These are phyloP conservation scores for Angophora floribunda DNA, from an alignment of 345 rosid genomes.

Conservation along the genomic window DNA sequence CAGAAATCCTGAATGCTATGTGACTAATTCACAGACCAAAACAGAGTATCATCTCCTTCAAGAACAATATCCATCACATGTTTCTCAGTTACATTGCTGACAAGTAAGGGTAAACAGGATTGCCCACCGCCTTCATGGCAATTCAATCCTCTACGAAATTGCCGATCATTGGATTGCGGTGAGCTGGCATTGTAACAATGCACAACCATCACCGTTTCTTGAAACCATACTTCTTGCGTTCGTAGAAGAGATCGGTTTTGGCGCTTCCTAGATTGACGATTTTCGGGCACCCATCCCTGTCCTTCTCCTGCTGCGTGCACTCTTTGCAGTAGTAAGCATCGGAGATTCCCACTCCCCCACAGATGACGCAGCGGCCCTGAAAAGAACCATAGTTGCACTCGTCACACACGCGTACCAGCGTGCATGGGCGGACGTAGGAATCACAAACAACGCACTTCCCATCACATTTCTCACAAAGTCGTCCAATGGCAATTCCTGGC, in stretches of 20 bases:
- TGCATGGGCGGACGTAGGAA: constrained; percentile 29
- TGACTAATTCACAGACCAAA: background rate
- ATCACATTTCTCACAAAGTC: constrained; percentile 28
- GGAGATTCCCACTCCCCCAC: constrained; percentile 33
- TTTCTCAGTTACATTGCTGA: background rate
- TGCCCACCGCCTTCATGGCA: background rate
- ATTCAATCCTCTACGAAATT: background rate
- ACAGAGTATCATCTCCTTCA: background rate
- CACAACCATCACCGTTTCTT: constrained; percentile 16
- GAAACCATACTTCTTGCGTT: constrained; percentile 28
- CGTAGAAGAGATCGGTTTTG: constrained; percentile 25
- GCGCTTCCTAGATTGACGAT: constrained; percentile 21
- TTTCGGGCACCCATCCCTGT: constrained; percentile 29
- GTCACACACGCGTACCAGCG: constrained; percentile 28
- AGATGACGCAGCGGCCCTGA: constrained; percentile 29
- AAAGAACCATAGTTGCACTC: constrained; percentile 36
- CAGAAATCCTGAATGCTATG: background rate
- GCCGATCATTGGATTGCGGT: background rate
- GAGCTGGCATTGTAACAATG: background rate
- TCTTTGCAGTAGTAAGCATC: constrained; percentile 40
- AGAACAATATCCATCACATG: background rate
- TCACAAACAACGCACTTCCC: constrained; percentile 31
- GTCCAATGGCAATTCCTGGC: constrained; percentile 34
- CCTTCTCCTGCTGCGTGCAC: constrained; percentile 31
- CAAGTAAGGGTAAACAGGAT: background rate